A percentile compares a stretch with the other conserved stretches of the same genome.
Conservation (phyloP, 1,284 basidiomycete species). For the Cystobasidium sp. region DNA sequence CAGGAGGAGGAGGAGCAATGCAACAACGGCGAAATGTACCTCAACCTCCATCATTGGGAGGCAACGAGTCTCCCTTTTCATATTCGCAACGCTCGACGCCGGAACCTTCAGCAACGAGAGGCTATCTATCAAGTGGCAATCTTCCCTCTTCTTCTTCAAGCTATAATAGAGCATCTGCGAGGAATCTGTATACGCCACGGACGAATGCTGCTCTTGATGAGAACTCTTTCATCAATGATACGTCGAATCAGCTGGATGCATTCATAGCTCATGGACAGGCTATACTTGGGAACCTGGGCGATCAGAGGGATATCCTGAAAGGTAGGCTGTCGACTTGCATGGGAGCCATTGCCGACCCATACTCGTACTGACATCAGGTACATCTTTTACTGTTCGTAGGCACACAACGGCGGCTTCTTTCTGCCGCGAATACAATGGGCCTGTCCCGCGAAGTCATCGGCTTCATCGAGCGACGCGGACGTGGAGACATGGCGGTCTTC, state of each 20-base stretch:
- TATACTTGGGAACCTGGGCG: constrained; percentile 83
- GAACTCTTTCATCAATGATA: constrained; percentile 80
- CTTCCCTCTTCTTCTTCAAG: background rate
- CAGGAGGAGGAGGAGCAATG: constrained; percentile 21
- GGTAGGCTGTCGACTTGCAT: constrained; percentile 55
- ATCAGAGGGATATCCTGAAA: constrained; percentile 88
- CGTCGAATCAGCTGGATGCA: constrained; percentile 78
- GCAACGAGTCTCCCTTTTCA: constrained; percentile 35
- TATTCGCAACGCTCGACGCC: constrained; percentile 33
- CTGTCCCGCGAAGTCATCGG: constrained; percentile 88
- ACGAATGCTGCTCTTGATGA: constrained; percentile 74
- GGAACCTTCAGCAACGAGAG: constrained; percentile 3
- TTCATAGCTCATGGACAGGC: constrained; percentile 88
- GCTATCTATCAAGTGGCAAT: constrained; percentile 9
- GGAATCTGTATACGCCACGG: constrained; percentile 39
- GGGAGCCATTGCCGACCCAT: background rate
- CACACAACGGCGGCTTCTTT: constrained; percentile 77
- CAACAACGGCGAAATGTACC: constrained; percentile 28
- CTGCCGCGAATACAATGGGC: constrained; percentile 89
- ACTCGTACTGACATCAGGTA: background rate
- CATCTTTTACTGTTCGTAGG: constrained; percentile 55
- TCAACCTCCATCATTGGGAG: constrained; percentile 10
- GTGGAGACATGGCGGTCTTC: constrained; percentile 84
- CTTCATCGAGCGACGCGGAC: constrained; percentile 92
- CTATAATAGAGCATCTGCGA: constrained; percentile 17